Evolutionary conservation across 1,139 yeast genomes (phyloP).

Genomic region (Yamadazyma pseudoaaseri): DNA sequence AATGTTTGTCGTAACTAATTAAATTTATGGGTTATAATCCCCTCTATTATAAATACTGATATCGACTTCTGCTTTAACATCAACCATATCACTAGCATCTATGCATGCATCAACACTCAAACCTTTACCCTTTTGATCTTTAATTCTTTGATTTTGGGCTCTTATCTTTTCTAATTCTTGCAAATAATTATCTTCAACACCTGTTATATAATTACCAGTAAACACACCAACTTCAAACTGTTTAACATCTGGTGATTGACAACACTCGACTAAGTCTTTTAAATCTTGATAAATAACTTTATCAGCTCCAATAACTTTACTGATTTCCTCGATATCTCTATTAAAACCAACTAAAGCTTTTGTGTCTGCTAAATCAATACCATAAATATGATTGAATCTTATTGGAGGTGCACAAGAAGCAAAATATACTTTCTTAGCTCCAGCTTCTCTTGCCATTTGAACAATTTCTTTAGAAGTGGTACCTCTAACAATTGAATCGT

Average conservation of each 20-base stretch:
- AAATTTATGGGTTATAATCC: constrained; percentile 44
- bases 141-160: constrained; percentile 71
- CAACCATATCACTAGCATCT: constrained; percentile 49
- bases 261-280: constrained; percentile 78
- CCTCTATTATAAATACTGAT: constrained; percentile 88
- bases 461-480: constrained; percentile 96
- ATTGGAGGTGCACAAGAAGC: constrained; percentile 99
- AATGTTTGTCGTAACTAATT: too few relatives aligned
- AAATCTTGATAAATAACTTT: constrained; percentile 84
- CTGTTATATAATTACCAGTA: constrained; percentile 91
- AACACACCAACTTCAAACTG: constrained; percentile 94
- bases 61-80: constrained; percentile 86
- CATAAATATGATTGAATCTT: constrained; percentile 91
- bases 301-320: constrained; percentile 86
- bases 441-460: constrained; percentile 97
- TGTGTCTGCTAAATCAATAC: constrained; percentile 95
- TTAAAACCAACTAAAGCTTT: constrained; percentile 89
- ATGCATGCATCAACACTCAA: constrained; percentile 47
- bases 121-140: constrained; percentile 39
- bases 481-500: constrained; percentile 96
- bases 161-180: constrained; percentile 81
- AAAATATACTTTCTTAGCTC: constrained; percentile 88
- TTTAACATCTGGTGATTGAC: constrained; percentile 54
- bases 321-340: constrained; percentile 70
- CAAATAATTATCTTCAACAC: constrained; percentile 80